phyloP scores from a whole-genome alignment of 2,329 filamentous ascomycete species.

The Fusarium annulatum region DNA sequence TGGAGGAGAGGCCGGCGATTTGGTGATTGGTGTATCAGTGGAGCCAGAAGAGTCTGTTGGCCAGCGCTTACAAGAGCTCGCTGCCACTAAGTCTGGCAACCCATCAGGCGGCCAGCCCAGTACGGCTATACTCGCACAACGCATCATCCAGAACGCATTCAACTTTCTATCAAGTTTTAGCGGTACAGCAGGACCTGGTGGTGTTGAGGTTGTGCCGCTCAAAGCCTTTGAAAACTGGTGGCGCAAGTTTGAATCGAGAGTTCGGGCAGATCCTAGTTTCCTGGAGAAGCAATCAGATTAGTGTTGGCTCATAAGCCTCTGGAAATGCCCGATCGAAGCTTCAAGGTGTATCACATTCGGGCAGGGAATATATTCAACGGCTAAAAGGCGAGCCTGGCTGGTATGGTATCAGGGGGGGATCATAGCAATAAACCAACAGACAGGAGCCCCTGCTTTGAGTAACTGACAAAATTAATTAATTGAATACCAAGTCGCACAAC shows the following conservation, averaged over 20 bases:
- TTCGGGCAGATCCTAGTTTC: constrained; percentile 89
- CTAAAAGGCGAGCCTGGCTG: not conserved
- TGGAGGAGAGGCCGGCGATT: constrained; percentile 51
- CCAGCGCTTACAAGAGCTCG: constrained; percentile 72
- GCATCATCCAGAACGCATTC: constrained; percentile 96
- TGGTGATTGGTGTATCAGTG: constrained; percentile 84
- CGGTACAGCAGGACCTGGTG: constrained; percentile 67
- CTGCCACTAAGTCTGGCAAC: constrained; percentile 44
- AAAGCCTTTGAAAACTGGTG: constrained; percentile 98
- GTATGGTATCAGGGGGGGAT: not conserved
- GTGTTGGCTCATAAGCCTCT: not conserved
- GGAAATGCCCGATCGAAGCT: not conserved
- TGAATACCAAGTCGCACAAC: not conserved
- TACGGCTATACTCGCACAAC: constrained; percentile 86
- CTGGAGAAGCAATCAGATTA: constrained; percentile 71
- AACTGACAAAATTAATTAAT: constrained; percentile 14
- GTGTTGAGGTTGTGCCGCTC: constrained; percentile 89
- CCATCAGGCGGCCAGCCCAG: constrained; percentile 57
- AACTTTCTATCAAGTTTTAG: constrained; percentile 95
- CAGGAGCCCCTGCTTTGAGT: constrained; percentile 8
- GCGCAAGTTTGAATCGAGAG: constrained; percentile 90
- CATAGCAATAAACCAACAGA: not conserved
- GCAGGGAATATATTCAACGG: not conserved
- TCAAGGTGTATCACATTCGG: not conserved
- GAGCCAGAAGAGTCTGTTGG: constrained; percentile 81